A percentile compares a stretch with the other conserved stretches of the same genome.
phyloP scores from a whole-genome alignment of 225 moss, liverwort and hornwort species.

The Rhytidiadelphus loreus region DNA sequence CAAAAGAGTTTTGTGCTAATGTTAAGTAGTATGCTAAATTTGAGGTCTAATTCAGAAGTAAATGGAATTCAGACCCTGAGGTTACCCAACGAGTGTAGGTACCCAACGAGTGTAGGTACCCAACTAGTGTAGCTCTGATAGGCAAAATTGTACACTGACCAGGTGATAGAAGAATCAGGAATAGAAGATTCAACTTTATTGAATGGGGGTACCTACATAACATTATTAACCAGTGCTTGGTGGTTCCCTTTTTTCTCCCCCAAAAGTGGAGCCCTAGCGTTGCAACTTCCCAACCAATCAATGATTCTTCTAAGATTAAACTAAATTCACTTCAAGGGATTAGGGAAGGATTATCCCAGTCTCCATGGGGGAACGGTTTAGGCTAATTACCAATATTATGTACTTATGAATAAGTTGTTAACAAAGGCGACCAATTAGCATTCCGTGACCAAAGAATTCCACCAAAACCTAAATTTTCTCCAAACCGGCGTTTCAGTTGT shows the following conservation, averaged over 20 bases:
- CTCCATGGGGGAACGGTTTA: not conserved
- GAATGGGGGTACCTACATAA: not conserved
- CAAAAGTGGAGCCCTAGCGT: rapidly evolving
- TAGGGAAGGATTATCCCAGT: not conserved
- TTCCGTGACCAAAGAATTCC: not conserved
- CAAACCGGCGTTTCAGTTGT: not conserved
- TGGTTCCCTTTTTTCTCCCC: not conserved
- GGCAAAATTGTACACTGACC: not conserved
- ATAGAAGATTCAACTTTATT: not conserved
- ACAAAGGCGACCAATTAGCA: not conserved
- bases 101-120: no score
- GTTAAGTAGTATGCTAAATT: not conserved
- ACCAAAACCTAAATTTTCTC: not conserved
- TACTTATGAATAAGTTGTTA: not conserved
- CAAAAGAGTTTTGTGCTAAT: not conserved
- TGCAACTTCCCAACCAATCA: not conserved
- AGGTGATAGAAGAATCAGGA: not conserved
- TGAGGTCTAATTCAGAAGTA: not conserved
- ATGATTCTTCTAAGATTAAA: not conserved
- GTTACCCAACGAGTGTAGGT: not conserved
- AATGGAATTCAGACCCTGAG: not conserved
- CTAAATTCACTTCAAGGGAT: not conserved
- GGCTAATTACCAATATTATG: not conserved
- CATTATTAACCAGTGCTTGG: not conserved
- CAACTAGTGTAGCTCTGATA: not conserved